These are phyloP conservation scores for Xylaria castorea DNA, from an alignment of 495 filamentous ascomycete genomes.

Conservation along the genomic window DNA sequence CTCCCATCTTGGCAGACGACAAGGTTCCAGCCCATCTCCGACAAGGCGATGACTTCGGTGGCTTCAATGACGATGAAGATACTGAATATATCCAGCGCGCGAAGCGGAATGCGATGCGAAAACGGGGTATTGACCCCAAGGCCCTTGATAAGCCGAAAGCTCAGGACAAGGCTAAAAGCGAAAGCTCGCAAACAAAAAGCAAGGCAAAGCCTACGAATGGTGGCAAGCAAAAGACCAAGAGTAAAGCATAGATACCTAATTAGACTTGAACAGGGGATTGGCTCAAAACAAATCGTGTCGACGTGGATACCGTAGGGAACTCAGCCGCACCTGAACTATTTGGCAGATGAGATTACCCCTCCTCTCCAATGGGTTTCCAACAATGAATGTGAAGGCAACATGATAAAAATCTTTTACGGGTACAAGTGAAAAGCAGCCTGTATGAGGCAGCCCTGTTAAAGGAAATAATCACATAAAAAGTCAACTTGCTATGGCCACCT, in stretches of 20 bases:
- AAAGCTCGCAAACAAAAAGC: conserved; percentile 14
- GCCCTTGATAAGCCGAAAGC: conserved; percentile 47
- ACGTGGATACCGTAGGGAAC: background rate
- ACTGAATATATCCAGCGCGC: conserved; percentile 79
- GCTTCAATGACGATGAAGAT: conserved; percentile 87
- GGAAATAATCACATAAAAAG: background rate
- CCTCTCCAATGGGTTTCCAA: background rate
- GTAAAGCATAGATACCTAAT: conserved; percentile 24
- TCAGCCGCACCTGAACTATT: conserved; percentile 11
- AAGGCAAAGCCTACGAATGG: conserved; percentile 23
- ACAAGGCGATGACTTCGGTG: conserved; percentile 71
- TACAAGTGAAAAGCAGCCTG: background rate
- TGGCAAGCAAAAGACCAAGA: conserved; percentile 25
- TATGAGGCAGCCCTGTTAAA: background rate
- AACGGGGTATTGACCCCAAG: conserved; percentile 60
- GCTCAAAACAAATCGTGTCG: conserved; percentile 3
- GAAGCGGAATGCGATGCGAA: conserved; percentile 64
- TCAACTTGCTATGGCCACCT: background rate
- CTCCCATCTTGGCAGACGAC: conserved; percentile 55
- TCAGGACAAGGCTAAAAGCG: conserved; percentile 31
- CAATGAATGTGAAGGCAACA: background rate
- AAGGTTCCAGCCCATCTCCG: conserved; percentile 38
- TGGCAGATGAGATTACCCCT: background rate
- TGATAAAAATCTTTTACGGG: background rate
- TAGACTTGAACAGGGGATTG: conserved; percentile 14